Conservation (phyloP, 441 rosid genomes). For the Biscutella auriculata region DNA sequence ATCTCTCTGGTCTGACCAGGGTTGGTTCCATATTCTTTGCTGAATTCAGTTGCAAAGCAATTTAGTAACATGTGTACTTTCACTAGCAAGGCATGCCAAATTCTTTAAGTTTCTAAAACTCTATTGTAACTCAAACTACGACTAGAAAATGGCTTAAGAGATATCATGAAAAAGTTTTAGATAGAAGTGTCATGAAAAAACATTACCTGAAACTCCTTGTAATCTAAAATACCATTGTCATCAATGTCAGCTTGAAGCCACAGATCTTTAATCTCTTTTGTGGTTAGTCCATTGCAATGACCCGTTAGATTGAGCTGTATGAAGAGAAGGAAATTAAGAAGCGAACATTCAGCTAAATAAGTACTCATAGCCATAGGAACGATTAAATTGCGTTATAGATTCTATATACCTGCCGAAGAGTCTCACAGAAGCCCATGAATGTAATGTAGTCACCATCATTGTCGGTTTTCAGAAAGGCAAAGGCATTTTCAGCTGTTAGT, state of each 20-base stretch:
- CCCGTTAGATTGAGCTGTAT: conserved; percentile 66
- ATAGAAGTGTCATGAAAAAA: neutral
- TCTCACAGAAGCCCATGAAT: conserved; percentile 59
- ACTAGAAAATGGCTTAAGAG: neutral
- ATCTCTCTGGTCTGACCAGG: conserved; percentile 36
- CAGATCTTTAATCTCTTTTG: conserved; percentile 59
- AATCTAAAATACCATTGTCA: conserved; percentile 60
- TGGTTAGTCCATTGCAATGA: conserved; percentile 54
- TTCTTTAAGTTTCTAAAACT: neutral
- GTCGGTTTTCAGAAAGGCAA: conserved; percentile 56
- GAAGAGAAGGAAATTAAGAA: neutral
- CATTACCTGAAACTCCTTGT: conserved; percentile 71
- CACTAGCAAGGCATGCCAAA: neutral
- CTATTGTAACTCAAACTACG: neutral
- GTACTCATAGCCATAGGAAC: neutral
- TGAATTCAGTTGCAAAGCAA: conserved; percentile 23
- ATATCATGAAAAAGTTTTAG: neutral
- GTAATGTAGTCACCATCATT: conserved; percentile 44
- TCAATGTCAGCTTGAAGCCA: conserved; percentile 82
- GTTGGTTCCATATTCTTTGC: conserved; percentile 71
- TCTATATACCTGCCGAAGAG: conserved; percentile 59
- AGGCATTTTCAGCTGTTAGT: conserved; percentile 59
- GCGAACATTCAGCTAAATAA: neutral
- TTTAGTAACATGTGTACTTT: neutral
- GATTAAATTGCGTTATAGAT: neutral